phyloP scores from a whole-genome alignment of 176 grass and related monocot species.

The Hordeum vulgare region DNA sequence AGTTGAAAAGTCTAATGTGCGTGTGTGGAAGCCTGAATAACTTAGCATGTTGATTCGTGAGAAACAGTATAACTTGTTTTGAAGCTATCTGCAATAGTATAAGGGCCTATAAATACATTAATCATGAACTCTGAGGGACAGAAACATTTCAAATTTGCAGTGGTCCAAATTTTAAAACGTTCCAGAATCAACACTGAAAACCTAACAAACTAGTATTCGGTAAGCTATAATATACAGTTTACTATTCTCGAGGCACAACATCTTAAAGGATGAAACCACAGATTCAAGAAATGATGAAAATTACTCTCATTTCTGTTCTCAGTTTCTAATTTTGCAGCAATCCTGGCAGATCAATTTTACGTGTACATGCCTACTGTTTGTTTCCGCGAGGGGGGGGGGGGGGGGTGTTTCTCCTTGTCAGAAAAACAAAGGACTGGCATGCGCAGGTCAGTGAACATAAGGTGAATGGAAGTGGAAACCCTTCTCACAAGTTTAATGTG shows the following conservation, averaged over 20 bases:
- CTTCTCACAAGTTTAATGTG: no score
- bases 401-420: no score
- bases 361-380: no score
- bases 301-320: not conserved
- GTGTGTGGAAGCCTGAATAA: not conserved
- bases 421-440: no score
- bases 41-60: not conserved
- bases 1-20: not conserved
- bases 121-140: not conserved
- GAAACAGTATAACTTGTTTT: not conserved
- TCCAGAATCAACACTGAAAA: not conserved
- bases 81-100: not conserved
- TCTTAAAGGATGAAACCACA: not conserved
- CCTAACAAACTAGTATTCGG: not conserved
- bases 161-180: not conserved
- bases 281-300: not conserved
- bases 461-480: no score
- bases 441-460: no score
- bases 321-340: not conserved
- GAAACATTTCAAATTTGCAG: not conserved
- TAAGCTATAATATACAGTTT: not conserved
- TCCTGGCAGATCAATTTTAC: not conserved
- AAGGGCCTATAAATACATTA: not conserved
- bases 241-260: not conserved
- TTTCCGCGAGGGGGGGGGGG: no score